Percentiles rank a stretch among this genome's conserved stretches.
phyloP scores from a whole-genome alignment of 441 rosid species.

The Corymbia calophylla region DNA sequence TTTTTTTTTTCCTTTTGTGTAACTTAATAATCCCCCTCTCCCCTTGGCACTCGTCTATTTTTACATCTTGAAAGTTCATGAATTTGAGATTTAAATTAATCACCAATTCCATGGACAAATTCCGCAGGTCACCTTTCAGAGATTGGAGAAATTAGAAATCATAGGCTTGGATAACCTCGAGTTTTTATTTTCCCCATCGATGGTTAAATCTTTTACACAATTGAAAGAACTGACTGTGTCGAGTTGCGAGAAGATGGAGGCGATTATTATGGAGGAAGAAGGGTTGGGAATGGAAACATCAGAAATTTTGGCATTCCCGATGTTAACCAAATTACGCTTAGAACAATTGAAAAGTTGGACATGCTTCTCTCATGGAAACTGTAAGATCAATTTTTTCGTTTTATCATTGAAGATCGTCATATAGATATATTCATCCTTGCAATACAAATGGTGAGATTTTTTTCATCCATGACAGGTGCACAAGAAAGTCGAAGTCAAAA shows the following conservation, averaged over 20 bases:
- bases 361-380: too few relatives aligned
- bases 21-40: too few relatives aligned
- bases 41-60: too few relatives aligned
- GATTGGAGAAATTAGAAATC: too few relatives aligned
- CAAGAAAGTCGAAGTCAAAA: accelerated
- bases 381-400: background rate
- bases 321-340: accelerated
- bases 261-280: background rate
- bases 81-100: too few relatives aligned
- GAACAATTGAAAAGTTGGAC: accelerated
- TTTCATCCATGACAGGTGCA: background rate
- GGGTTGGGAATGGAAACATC: background rate
- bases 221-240: accelerated
- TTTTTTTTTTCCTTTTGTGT: too few relatives aligned
- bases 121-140: too few relatives aligned
- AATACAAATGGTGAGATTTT: background rate
- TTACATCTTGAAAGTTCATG: too few relatives aligned
- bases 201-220: accelerated
- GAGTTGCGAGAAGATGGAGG: accelerated
- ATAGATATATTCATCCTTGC: background rate
- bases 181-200: background rate
- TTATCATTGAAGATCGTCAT: background rate
- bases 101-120: too few relatives aligned
- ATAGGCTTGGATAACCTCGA: accelerated
- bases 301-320: background rate